Base-by-base conservation (phyloP, 805 yeast genomes). In the Komagataella pastoris region DNA sequence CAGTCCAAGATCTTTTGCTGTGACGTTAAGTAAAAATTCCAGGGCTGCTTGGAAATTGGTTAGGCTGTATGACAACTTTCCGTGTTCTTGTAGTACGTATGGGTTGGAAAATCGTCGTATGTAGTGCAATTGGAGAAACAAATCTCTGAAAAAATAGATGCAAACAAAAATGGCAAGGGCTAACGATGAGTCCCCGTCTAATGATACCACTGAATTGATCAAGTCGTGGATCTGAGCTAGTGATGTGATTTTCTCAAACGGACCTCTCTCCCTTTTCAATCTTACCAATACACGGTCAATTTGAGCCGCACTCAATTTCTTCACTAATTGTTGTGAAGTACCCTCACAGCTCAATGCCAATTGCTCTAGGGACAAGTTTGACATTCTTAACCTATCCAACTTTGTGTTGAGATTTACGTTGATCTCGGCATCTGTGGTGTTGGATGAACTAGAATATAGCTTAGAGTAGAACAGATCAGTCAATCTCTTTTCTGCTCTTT, bases 31-130 rank as follows among this genome's bases (percentile, higher is more conserved):
- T 18, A 67, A 50, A 49, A 67, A 67, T 6, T 68, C 61, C 12
- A 67, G 52, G 36, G 68, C 59, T 3, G 72, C 72, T 53, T 67
- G 71, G 50, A 65, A 59, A 50, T 67, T 67, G 1, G 72, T 67
- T 47, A 64, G 54, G 17, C 65, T 67, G 50, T 67, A 67, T 17
- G 66, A 52, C 40, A 67, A 51, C 48, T 63, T 64, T 4, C 70
- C 69, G 21, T 52, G 59, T 47, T 65, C 68, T n/a, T 58, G 59
- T 62, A 61, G 43, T 53, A 50, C 10, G 57, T 55, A 21, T 59
- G 65, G 40, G 51, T 67, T 65, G 40, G 63, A 52, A 52, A 66
- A 67, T 46, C 68, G 56, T 51, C 66, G 67, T 47, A 65, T 65
- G 49, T 65, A 61, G 46, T 65, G 58, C 36, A 67, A 53, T 48